These are phyloP conservation scores for Botrytis galanthina DNA, from an alignment of 2,329 filamentous ascomycete genomes.

Conservation along the genomic window DNA sequence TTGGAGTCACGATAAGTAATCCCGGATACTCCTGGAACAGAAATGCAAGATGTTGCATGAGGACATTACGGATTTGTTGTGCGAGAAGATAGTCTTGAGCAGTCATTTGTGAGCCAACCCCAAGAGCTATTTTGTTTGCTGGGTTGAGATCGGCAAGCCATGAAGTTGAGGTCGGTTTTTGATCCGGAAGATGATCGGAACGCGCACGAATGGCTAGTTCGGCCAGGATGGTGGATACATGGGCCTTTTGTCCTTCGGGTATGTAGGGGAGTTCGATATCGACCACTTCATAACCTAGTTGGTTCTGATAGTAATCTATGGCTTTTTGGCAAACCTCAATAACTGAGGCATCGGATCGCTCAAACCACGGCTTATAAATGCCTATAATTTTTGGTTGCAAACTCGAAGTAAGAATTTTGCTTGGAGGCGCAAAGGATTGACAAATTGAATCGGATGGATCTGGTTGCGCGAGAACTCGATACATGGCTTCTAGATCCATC, in stretches of 20 bases:
- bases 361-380: conserved; percentile 66
- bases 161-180: conserved; percentile 26
- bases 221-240: conserved; percentile 72
- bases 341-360: conserved; percentile 63
- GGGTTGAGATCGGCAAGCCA: conserved; percentile 58
- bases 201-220: conserved; percentile 57
- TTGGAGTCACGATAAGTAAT: conserved; percentile 75
- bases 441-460: conserved; percentile 62
- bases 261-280: conserved; percentile 66
- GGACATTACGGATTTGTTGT: conserved; percentile 67
- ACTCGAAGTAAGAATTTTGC: conserved; percentile 49
- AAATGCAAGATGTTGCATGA: conserved; percentile 75
- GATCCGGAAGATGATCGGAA: conserved; percentile 23
- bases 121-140: conserved; percentile 68
- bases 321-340: conserved; percentile 58
- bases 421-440: conserved; percentile 55
- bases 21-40: conserved; percentile 70
- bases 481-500: conserved; percentile 74
- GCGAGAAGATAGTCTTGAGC: conserved; percentile 69
- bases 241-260: conserved; percentile 72
- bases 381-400: conserved; percentile 60
- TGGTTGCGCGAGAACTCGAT: conserved; percentile 72
- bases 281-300: conserved; percentile 49
- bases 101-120: conserved; percentile 60
- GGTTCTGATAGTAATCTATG: conserved; percentile 55